Conservation (phyloP, 257 asterid genomes). For the Solanum corneliomulleri region DNA sequence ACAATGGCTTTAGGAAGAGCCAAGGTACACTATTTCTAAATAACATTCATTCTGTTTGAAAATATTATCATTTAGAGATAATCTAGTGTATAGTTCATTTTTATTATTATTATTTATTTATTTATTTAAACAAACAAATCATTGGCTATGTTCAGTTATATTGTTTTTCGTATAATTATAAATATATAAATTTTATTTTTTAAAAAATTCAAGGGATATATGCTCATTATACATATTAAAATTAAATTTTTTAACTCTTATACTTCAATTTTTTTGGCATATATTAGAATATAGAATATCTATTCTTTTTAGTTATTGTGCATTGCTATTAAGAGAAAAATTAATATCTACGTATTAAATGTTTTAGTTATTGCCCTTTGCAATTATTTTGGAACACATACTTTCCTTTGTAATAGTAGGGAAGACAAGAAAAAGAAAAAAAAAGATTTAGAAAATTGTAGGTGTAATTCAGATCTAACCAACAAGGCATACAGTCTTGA, state of each 20-base stretch:
- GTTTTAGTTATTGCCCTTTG: background rate
- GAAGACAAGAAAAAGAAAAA: background rate
- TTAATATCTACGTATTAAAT: background rate
- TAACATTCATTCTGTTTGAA: background rate
- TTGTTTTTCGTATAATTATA: background rate
- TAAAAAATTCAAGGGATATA: background rate
- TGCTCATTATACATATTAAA: background rate
- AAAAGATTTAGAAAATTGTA: background rate
- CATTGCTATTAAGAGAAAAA: background rate
- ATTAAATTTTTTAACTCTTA: background rate
- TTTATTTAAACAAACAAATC: background rate
- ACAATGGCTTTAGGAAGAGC: conserved; percentile 76
- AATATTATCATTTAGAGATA: background rate
- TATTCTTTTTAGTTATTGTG: background rate
- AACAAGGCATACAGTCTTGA: background rate
- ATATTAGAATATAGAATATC: background rate
- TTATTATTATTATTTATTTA: background rate
- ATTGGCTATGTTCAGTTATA: background rate
- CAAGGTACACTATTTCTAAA: conserved; percentile 32
- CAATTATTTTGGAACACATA: background rate
- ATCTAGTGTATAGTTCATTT: background rate
- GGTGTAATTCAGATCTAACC: background rate
- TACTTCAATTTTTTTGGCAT: too few species aligned
- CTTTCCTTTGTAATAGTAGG: background rate
- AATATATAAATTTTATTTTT: background rate